These are phyloP conservation scores for Tolypocladium tropicale DNA, from an alignment of 2,329 filamentous ascomycete species.

Conservation along the genomic window DNA sequence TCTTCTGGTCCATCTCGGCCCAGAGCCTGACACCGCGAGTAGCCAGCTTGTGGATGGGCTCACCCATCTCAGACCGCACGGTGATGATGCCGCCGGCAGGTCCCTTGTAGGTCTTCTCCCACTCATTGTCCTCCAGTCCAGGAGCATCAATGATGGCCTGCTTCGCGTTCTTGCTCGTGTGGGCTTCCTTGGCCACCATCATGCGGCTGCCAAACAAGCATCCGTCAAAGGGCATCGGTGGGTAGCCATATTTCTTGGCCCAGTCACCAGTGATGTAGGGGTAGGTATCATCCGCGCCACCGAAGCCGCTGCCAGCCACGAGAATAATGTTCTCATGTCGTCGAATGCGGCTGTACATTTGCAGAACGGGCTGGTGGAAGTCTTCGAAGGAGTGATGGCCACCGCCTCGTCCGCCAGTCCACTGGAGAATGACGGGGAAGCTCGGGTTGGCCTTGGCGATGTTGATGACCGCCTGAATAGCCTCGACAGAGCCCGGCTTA, in stretches of 20 bases:
- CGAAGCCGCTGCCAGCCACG: slow-evolving; percentile 85
- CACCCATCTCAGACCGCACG: slow-evolving; percentile 96
- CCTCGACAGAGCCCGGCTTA: slow-evolving; percentile 84
- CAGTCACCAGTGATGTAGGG: slow-evolving; percentile 84
- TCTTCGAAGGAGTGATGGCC: slow-evolving; percentile 94
- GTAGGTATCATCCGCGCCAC: slow-evolving; percentile 81
- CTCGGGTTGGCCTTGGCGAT: slow-evolving; percentile 89
- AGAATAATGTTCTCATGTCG: slow-evolving; percentile 80
- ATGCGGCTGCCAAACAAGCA: slow-evolving; percentile 84
- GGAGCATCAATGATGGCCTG: slow-evolving; percentile 80
- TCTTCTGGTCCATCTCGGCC: slow-evolving; percentile 98
- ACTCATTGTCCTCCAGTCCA: slow-evolving; percentile 71
- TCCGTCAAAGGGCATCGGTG: slow-evolving; percentile 90
- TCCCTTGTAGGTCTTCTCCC: slow-evolving; percentile 91
- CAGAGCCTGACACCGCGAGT: slow-evolving; percentile 94
- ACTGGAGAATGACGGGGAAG: slow-evolving; percentile 89
- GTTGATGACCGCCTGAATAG: slow-evolving; percentile 82
- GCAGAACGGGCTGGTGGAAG: slow-evolving; percentile 83
- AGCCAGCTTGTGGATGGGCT: slow-evolving; percentile 97
- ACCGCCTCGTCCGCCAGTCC: slow-evolving; percentile 89
- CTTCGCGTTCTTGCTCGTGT: slow-evolving; percentile 80
- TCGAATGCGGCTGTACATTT: slow-evolving; percentile 84
- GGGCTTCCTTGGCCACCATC: slow-evolving; percentile 90
- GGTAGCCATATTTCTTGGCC: slow-evolving; percentile 80
- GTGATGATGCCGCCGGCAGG: slow-evolving; percentile 90